Percentiles rank a stretch among this genome's conserved stretches.
Conservation (phyloP, 306 rosid genomes). For the Biancaea sappan region DNA sequence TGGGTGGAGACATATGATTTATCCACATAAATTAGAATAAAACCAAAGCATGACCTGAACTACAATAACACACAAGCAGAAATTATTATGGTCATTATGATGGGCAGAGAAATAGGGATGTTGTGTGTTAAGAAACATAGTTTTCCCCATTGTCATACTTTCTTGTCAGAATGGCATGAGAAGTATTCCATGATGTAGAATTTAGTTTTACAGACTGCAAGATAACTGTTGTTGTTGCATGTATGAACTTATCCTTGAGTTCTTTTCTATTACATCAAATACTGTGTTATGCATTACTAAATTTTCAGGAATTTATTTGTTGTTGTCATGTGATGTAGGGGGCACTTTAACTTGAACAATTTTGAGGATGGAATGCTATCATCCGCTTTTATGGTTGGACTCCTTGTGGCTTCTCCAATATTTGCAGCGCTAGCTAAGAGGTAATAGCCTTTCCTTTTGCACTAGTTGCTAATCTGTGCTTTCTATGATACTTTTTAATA, state of each 20-base stretch:
- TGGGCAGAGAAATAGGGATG: constrained; percentile 1
- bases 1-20: background rate
- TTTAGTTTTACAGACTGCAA: constrained; percentile 1
- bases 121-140: background rate
- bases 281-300: constrained; percentile 13
- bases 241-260: background rate
- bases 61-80: background rate
- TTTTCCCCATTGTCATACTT: background rate
- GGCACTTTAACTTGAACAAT: constrained; percentile 63
- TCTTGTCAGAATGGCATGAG: constrained; percentile 7
- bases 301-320: constrained; percentile 8
- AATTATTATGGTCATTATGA: background rate
- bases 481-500: background rate
- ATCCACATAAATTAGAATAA: background rate
- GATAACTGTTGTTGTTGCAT: constrained; percentile 6
- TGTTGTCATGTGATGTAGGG: constrained; percentile 41
- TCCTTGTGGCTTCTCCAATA: constrained; percentile 71
- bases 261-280: background rate
- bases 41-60: constrained; percentile 1
- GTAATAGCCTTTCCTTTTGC: constrained; percentile 35
- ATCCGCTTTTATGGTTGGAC: constrained; percentile 81
- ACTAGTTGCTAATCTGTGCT: constrained; percentile 1
- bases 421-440: constrained; percentile 65
- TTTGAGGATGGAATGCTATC: constrained; percentile 71
- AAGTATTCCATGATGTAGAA: background rate